Base-by-base conservation (phyloP, 2,329 filamentous ascomycete genomes). In the Nannizzia gypsea region DNA sequence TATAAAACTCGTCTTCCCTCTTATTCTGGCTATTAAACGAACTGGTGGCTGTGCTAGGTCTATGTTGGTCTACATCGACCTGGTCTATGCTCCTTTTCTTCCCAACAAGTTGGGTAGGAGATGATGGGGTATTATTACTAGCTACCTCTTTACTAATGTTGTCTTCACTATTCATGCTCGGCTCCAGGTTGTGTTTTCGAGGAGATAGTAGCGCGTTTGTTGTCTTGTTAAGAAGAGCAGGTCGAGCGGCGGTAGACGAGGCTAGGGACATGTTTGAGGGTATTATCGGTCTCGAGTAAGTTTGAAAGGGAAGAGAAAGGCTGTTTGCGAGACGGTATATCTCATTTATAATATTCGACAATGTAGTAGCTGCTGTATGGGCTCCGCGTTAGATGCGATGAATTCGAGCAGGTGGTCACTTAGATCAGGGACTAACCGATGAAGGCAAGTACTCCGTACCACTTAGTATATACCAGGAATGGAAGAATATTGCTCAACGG, bases 21-120 rank as follows among this genome's bases (percentile, higher is more conserved):
- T 56, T 61, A 60, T 63, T 63, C 54, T 56, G 31, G 54, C 54
- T 38, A 42, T 56, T 57, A 38, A 62, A 63, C 22, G 61, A 63
- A 38, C 64, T 66, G 59, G 66, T 65, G 60, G 64, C 59, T 34
- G 66, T 67, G 22, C 44, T 26, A 3, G 55, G 57, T 34, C 26
- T 34, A 42, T 44, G 26, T 36, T 63, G 56, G n/a, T 60, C 61
- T 55, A 68, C 66, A 3, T 73, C 70, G 56, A 74, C 69, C 60
- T 75, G 71, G 44, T 73, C 69, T 61, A 74, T 74, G 46, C 71
- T 68, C 38, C 73, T 67, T 65, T 76, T 76, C 64, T 74, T 72
- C 6, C 73, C 73, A 38, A 69, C 69, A 63, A 73, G 70, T 17
- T 66, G 64, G 5, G 68, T 67, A 46, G 71, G 70, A 3, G 70